These are phyloP conservation scores for Spergularia azorica DNA, from an alignment of 179 eudicot genomes.

Conservation along the genomic window DNA sequence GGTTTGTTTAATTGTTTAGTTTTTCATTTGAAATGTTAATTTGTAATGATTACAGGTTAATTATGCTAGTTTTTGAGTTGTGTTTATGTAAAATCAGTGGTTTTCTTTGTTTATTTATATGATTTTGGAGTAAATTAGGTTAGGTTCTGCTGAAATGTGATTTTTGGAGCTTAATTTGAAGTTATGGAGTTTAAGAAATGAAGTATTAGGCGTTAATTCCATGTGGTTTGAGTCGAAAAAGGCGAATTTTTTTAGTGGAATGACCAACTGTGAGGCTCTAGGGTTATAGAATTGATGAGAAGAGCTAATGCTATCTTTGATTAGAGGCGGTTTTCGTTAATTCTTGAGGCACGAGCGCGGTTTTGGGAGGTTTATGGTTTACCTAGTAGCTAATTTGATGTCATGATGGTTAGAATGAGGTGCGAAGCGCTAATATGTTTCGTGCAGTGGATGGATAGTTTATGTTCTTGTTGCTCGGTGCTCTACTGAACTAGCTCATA, in stretches of 20 bases:
- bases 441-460: too few relatives aligned
- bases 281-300: too few relatives aligned
- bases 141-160: neutral
- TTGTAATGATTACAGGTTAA: neutral
- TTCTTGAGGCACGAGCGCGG: too few relatives aligned
- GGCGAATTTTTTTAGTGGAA: neutral
- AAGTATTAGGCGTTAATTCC: neutral
- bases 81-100: neutral
- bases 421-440: too few relatives aligned
- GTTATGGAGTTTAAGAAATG: neutral
- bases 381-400: too few relatives aligned
- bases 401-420: too few relatives aligned
- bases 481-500: too few relatives aligned
- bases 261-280: neutral
- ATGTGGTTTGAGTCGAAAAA: neutral
- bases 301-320: too few relatives aligned
- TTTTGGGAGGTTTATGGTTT: too few relatives aligned
- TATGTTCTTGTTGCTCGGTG: too few relatives aligned
- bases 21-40: neutral
- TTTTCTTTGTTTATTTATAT: neutral
- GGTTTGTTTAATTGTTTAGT: neutral
- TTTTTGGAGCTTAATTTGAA: neutral
- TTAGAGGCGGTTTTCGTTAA: too few relatives aligned
- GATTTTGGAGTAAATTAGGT: neutral
- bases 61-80: neutral